Percentiles rank a stretch among this genome's conserved stretches.
Conservation (phyloP, 1,284 basidiomycete species). For the Fomitopsis schrenkii region DNA sequence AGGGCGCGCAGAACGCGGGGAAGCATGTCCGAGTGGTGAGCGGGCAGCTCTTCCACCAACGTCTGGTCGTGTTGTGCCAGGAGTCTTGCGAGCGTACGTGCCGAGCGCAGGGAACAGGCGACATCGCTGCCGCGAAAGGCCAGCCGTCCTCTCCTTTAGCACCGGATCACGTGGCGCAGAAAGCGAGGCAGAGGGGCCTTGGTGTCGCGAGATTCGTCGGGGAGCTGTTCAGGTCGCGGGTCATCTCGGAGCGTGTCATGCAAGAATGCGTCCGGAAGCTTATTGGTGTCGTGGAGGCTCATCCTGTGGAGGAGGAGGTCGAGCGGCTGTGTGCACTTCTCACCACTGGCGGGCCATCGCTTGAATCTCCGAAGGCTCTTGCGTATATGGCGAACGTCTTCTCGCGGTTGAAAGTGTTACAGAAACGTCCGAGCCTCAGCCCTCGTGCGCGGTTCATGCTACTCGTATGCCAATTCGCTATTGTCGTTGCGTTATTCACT, state of each 20-base stretch:
- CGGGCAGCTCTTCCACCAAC: slow-evolving; percentile 90
- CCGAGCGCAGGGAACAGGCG: slow-evolving; percentile 56
- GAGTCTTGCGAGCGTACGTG: slow-evolving; percentile 85
- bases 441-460: too few relatives aligned
- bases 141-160: slow-evolving; percentile 84
- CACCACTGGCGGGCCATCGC: slow-evolving; percentile 79
- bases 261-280: slow-evolving; percentile 95
- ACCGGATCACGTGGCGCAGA: slow-evolving; percentile 42
- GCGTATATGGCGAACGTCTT: slow-evolving; percentile 93
- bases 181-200: slow-evolving; percentile 94
- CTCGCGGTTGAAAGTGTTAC: slow-evolving; percentile 78
- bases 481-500: too few relatives aligned
- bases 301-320: slow-evolving; percentile 97
- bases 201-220: slow-evolving; percentile 98
- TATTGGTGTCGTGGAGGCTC: slow-evolving; percentile 86
- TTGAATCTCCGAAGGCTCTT: slow-evolving; percentile 79
- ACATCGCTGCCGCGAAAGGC: slow-evolving; percentile 52
- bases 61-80: slow-evolving; percentile 67
- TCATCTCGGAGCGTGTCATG: slow-evolving; percentile 50
- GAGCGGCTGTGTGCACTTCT: slow-evolving; percentile 93
- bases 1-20: slow-evolving; percentile 70
- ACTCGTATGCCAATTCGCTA: too few relatives aligned
- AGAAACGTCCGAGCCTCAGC: too few relatives aligned
- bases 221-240: slow-evolving; percentile 95
- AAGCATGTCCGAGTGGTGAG: slow-evolving; percentile 88